These are phyloP conservation scores for Pelargonium myrrhifolium DNA, from an alignment of 441 rosid species.

Conservation along the genomic window DNA sequence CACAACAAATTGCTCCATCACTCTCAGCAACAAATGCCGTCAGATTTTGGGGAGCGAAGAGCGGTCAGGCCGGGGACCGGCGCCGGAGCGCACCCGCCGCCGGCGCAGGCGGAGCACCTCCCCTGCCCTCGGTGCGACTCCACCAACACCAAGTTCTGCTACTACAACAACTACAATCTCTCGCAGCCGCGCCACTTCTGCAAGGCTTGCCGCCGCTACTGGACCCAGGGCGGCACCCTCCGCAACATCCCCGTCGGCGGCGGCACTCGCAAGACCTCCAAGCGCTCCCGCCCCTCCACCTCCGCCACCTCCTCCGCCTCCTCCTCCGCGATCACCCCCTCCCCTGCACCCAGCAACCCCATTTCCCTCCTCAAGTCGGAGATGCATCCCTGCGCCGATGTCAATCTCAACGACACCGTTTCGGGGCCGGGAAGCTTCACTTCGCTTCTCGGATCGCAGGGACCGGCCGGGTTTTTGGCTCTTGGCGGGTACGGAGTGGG, in stretches of 20 bases:
- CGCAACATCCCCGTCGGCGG: conserved; percentile 1
- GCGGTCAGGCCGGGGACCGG: too few relatives aligned
- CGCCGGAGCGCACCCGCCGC: neutral
- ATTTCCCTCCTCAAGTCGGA: too few relatives aligned
- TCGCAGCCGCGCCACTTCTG: conserved; percentile 2
- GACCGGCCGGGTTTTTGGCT: neutral
- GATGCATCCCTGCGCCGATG: too few relatives aligned
- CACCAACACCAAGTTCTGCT: neutral
- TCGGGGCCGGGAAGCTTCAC: neutral
- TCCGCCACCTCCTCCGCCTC: neutral
- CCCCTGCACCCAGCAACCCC: too few relatives aligned
- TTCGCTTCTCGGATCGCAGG: neutral
- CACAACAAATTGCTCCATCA: too few relatives aligned
- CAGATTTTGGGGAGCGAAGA: too few relatives aligned
- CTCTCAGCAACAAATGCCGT: too few relatives aligned
- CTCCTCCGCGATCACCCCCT: neutral
- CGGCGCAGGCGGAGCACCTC: neutral
- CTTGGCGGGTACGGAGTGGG: neutral
- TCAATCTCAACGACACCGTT: neutral
- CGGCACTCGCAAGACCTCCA: neutral
- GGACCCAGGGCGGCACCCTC: conserved; percentile 1
- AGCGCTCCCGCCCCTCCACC: conserved; percentile 1
- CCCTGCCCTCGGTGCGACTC: neutral
- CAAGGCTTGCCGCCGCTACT: conserved; percentile 4
- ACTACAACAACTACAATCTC: conserved; percentile 4